Evolutionary conservation across 2,329 filamentous ascomycete species (phyloP), one percentile per base, ranked within the genome.

Genomic region (Nemania sp.): DNA sequence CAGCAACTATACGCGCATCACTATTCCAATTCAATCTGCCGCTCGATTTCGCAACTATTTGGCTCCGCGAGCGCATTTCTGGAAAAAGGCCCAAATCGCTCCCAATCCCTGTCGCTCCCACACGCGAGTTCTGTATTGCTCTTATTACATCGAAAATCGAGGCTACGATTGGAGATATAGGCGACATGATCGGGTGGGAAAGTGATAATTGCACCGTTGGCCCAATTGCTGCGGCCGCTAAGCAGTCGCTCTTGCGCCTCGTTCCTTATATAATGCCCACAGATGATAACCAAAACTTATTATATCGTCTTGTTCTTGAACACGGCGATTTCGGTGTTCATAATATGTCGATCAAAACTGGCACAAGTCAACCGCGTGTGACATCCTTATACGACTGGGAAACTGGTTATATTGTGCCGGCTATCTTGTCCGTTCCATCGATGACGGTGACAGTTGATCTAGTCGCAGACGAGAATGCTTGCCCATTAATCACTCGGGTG

Each of bases 171-270:
- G 29, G 18, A 41, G 43, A 51, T 15, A 4, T 26, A 4, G 56
- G 56, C 24, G 35, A 47, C 18, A 59, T 59, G 56, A 59, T 59
- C 18, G 56, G 56, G 22, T 59, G 56, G 56, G 56, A 59, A 41
- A 24, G 20, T 49, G 56, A 47, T 41, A 2, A 47, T 29, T 29
- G 49, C 38, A 59, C 56, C 4, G 56, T 59, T 18, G 56, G 56
- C 7, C 56, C 56, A 10, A 18, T 59, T 47, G 56, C 56, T 24
- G 38, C 38, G 24, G 56, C 56, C 11, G 56, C 56, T 35, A 59
- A 59, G 56, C 38, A 59, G 32, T 55, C 53, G n/a, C 53, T 55
- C 53, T 15, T 55, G 3, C 53, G 53, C 20, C 29, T 41, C 29
- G 41, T 55, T 32, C 53, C 53, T 38, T 32, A 41, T 20, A 55